phyloP scores from a whole-genome alignment of 768 basidiomycete genomes.

The Dacryopinax spathularia region DNA sequence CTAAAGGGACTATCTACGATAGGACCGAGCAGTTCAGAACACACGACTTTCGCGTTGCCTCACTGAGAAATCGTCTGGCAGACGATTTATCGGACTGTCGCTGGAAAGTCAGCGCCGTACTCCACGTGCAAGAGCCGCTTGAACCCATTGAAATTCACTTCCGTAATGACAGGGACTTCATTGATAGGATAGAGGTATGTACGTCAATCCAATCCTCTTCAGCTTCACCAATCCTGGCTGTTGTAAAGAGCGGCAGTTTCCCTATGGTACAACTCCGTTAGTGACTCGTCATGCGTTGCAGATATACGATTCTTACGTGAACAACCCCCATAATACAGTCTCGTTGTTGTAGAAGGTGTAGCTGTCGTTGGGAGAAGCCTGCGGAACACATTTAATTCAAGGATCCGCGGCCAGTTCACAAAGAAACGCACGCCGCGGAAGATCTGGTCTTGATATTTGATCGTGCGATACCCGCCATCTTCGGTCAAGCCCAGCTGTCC shows the following conservation, averaged over 20 bases:
- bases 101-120: no score
- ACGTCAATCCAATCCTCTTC: no score
- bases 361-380: constrained; percentile 44
- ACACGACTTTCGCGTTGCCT: no score
- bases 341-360: constrained; percentile 40
- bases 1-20: no score
- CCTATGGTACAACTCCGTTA: background rate
- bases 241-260: background rate
- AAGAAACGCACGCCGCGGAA: constrained; percentile 29
- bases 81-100: no score
- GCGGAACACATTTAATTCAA: background rate
- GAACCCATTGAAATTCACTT: no score
- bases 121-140: no score
- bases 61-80: no score
- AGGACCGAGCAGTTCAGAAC: no score
- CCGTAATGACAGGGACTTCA: no score
- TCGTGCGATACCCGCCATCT: constrained; percentile 36
- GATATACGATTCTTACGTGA: constrained; percentile 26
- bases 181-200: no score
- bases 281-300: no score
- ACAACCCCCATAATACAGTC: constrained; percentile 37
- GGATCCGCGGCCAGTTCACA: background rate
- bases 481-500: constrained; percentile 37
- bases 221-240: background rate
- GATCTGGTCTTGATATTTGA: constrained; percentile 43